These are phyloP conservation scores for Takashimella koratensis DNA, from an alignment of 1,284 basidiomycete species.

Conservation along the genomic window DNA sequence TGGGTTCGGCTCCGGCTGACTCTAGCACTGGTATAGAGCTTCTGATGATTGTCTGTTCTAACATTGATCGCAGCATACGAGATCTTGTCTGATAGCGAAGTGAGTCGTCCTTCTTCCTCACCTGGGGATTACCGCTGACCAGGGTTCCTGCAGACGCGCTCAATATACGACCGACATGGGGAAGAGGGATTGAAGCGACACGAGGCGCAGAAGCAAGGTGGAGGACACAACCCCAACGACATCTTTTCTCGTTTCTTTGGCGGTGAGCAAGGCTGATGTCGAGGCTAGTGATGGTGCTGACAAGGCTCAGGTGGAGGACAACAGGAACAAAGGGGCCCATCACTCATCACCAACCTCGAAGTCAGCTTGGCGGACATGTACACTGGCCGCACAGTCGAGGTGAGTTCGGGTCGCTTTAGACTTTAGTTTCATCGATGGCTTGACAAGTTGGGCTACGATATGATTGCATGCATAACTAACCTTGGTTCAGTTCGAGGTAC, in stretches of 20 bases:
- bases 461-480: too few species aligned
- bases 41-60: constrained; percentile 18
- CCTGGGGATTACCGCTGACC: neutral
- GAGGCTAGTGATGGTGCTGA: constrained; percentile 45
- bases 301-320: constrained; percentile 54
- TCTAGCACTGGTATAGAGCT: too few species aligned
- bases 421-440: too few species aligned
- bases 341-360: constrained; percentile 80
- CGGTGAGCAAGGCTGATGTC: too few species aligned
- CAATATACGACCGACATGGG: constrained; percentile 87
- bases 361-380: constrained; percentile 83
- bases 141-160: constrained; percentile 62
- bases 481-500: constrained; percentile 78
- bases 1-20: constrained; percentile 45
- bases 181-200: constrained; percentile 89
- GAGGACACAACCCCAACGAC: constrained; percentile 79
- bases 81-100: constrained; percentile 74
- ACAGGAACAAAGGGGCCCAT: constrained; percentile 74
- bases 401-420: constrained; percentile 49
- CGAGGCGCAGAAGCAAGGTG: constrained; percentile 54
- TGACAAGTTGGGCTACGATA: too few species aligned
- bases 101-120: constrained; percentile 45
- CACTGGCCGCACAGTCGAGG: constrained; percentile 74
- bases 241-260: constrained; percentile 91
- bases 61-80: too few species aligned